Percentiles rank a stretch among this genome's conserved stretches.
phyloP scores from a whole-genome alignment of 192 early-diverging fungal species.

The Ambispora gerdemannii region DNA sequence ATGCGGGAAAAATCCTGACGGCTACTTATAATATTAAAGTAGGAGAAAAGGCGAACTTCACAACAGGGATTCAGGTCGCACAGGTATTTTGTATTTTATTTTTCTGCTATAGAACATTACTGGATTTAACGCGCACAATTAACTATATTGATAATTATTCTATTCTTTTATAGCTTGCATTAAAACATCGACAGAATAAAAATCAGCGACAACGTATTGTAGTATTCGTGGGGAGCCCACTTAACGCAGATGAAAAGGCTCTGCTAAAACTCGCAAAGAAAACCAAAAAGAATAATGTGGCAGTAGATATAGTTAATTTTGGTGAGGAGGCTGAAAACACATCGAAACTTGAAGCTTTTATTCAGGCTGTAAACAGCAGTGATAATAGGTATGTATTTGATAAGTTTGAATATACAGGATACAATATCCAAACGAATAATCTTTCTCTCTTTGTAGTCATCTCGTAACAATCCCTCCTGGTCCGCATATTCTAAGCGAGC shows the following conservation, averaged over 20 bases:
- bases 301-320: slow-evolving; percentile 94
- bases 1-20: slow-evolving; percentile 86
- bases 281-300: slow-evolving; percentile 97
- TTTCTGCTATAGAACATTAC: no score
- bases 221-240: slow-evolving; percentile 89
- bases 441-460: slow-evolving; percentile 54
- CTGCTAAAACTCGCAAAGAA: slow-evolving; percentile 91
- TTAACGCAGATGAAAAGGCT: slow-evolving; percentile 78
- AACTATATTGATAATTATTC: neutral
- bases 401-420: neutral
- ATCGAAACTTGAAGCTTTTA: slow-evolving; percentile 86
- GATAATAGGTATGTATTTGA: slow-evolving; percentile 73
- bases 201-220: slow-evolving; percentile 92
- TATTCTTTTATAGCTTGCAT: slow-evolving; percentile 57
- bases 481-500: slow-evolving; percentile 87
- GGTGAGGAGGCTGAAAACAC: slow-evolving; percentile 89
- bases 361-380: slow-evolving; percentile 83
- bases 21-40: slow-evolving; percentile 78
- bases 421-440: slow-evolving; percentile 9
- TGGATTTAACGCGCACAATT: neutral
- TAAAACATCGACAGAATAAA: slow-evolving; percentile 97
- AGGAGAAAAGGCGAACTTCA: slow-evolving; percentile 70
- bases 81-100: slow-evolving; percentile 56
- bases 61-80: slow-evolving; percentile 91
- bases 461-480: slow-evolving; percentile 91